Evolutionary conservation across 2,329 filamentous ascomycete genomes (phyloP), one percentile per base, ranked within the genome.

Genomic region (Microsporum ferrugineum): DNA sequence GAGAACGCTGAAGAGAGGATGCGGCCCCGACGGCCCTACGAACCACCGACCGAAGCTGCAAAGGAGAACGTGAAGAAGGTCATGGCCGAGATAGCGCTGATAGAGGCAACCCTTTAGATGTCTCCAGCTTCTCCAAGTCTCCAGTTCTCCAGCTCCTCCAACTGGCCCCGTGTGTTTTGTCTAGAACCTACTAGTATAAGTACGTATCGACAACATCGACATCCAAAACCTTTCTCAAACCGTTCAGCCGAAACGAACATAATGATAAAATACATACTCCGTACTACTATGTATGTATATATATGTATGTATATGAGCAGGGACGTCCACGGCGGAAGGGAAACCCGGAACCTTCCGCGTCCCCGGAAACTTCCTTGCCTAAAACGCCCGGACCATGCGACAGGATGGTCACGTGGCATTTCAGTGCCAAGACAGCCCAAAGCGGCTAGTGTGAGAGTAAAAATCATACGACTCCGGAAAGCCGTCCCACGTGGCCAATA

Each of bases 11-110:
- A 80, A 71, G 76, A 79, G 70, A 81, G 82, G 71, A 69, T 87
- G 71, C 75, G 73, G 69, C 84, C 84, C 0, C 76, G 85, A 60
- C 77, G 79, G 62, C 85, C 86, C n/a, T 88, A 88, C 67, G 75
- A 82, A 65, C 72, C 75, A 63, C 71, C 75, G 0, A 69, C 68
- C 5, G 76, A 79, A 38, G 72, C 65, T 36, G 73, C 71, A n/a
- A 79, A 79, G 73, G 69, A 74, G 68, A 71, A 68, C 47, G 75
- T 80, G 45, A 66, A 66, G 60, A 69, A 69, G 53, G 71, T 71
- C 47, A 78, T 79, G 71, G 71, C 65, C 43, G 70, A 72, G 59
- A 66, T 79, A 67, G 71, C 71, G n/a, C 66, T 66, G 60, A 70
- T 79, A 66, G 77, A 79, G 67, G 70, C 57, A 2, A 41, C 36